Base-by-base conservation (phyloP, 257 asterid species). In the Penstemon davidsonii region DNA sequence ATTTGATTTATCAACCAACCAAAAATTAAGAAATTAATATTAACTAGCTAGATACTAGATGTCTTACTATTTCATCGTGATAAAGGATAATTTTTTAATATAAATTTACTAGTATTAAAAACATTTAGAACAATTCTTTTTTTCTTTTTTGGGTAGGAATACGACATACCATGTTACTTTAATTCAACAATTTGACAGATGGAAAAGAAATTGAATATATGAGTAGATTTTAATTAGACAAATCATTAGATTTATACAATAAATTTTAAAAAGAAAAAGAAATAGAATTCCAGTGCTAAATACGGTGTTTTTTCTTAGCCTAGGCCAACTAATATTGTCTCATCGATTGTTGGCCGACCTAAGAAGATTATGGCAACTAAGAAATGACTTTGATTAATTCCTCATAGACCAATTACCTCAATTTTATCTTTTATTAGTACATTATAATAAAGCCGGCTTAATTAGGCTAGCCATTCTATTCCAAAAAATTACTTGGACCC, bases 261-360 rank as follows among this genome's bases (percentile, higher is more conserved):
- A 15, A 15, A 15, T 15, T 15, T 15, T 15, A 15, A 15, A 15
- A 46, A 33, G 5, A 49, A 64, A 50, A 6, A 4, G 1, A 41
- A 8, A 56, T 19, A 8, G n/a, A 44, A 55, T 39, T 60, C 43
- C n/a, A 67, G 64, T 55, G 5, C 6, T 37, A 55, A 12, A 39
- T 19, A n/a, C 10, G 12, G 15, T 58, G 45, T 8, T 11, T 55
- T n/a, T 52, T 33, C 52, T 19, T 18, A 18, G 68, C 78, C 53
- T 73, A 58, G 83, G 86, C 81, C 81, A 76, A 77, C 71, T 44
- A 50, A 67, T 33, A 70, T 72, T 84, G 90, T 79, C 85, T 60
- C 81, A 80, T 84, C 60, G 70, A 55, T 78, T 80, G 87, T 82
- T 79, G 76, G 85, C 90, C 90, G 90, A 84, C 90, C 79, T 59